Evolutionary conservation across 2,329 filamentous ascomycete species (phyloP).

Genomic region (Aureobasidium leucospermi): DNA sequence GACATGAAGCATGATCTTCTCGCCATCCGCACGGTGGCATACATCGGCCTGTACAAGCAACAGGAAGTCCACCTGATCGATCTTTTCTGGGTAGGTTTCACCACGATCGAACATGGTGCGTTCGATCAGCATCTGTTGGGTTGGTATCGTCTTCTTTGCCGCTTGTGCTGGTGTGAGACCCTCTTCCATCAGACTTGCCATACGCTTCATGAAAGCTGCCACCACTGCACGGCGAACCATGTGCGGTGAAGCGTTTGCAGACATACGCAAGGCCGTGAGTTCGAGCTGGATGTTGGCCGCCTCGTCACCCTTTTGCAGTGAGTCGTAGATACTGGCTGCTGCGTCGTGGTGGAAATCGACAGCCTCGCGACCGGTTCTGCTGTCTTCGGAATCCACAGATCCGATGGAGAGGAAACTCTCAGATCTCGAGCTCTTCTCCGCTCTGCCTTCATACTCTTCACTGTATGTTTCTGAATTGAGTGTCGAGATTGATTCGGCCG

Average conservation of each 20-base stretch:
- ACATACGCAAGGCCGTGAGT: slow-evolving; percentile 86
- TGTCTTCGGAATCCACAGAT: slow-evolving; percentile 61
- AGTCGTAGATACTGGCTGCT: slow-evolving; percentile 77
- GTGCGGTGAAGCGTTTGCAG: slow-evolving; percentile 80
- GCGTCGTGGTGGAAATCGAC: slow-evolving; percentile 80
- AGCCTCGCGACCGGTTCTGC: slow-evolving; percentile 28
- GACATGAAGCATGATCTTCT: slow-evolving; percentile 64
- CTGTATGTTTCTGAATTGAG: slow-evolving; percentile 47
- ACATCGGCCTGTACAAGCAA: slow-evolving; percentile 76
- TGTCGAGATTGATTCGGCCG: slow-evolving; percentile 56
- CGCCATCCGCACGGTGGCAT: slow-evolving; percentile 54
- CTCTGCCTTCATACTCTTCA: slow-evolving; percentile 24
- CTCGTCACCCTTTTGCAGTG: slow-evolving; percentile 62
- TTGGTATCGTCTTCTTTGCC: slow-evolving; percentile 34
- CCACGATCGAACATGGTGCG: slow-evolving; percentile 53
- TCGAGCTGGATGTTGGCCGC: slow-evolving; percentile 87
- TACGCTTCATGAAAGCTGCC: slow-evolving; percentile 74
- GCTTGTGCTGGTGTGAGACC: slow-evolving; percentile 32
- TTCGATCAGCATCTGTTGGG: slow-evolving; percentile 53
- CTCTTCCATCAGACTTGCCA: slow-evolving; percentile 59
- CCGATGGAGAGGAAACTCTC: slow-evolving; percentile 43
- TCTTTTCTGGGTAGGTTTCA: slow-evolving; percentile 36
- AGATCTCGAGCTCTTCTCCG: slow-evolving; percentile 18
- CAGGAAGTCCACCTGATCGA: slow-evolving; percentile 79
- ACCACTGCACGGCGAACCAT: slow-evolving; percentile 84